Evolutionary conservation across 1,284 basidiomycete species (phyloP).

Genomic region (Ustilago loliicola): DNA sequence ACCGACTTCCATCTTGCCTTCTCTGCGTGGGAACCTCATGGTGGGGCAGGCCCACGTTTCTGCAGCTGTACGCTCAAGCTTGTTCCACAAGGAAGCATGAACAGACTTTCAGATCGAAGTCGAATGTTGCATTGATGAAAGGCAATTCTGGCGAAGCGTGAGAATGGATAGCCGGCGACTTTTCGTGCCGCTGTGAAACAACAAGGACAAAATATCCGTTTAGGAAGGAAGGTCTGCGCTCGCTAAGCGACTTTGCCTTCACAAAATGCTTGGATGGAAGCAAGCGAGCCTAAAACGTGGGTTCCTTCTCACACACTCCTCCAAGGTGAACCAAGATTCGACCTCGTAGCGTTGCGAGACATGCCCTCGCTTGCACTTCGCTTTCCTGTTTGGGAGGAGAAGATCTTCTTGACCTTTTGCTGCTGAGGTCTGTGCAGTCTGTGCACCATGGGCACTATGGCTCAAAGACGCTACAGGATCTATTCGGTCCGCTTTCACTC

Average conservation of each 20-base stretch:
- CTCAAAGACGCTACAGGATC: neutral
- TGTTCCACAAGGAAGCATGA: neutral
- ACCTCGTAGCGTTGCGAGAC: neutral
- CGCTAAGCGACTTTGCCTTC: neutral
- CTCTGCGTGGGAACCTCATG: neutral
- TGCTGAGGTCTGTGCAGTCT: neutral
- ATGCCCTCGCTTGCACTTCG: neutral
- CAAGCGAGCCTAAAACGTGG: conserved; percentile 5
- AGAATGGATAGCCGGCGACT: conserved; percentile 2
- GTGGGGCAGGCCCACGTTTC: neutral
- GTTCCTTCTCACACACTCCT: neutral
- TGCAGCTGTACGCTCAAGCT: neutral
- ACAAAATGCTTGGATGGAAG: neutral
- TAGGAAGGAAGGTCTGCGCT: neutral
- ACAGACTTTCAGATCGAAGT: neutral
- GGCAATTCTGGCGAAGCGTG: neutral
- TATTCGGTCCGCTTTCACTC: neutral
- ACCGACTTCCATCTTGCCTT: neutral
- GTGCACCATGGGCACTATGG: neutral
- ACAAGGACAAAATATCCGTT: neutral
- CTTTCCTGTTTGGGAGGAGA: neutral
- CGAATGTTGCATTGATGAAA: neutral
- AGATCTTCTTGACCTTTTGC: neutral
- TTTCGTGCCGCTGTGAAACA: neutral
- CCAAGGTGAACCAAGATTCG: neutral